Evolutionary conservation across 1,284 basidiomycete genomes (phyloP).

Genomic region (Malassezia caprae): DNA sequence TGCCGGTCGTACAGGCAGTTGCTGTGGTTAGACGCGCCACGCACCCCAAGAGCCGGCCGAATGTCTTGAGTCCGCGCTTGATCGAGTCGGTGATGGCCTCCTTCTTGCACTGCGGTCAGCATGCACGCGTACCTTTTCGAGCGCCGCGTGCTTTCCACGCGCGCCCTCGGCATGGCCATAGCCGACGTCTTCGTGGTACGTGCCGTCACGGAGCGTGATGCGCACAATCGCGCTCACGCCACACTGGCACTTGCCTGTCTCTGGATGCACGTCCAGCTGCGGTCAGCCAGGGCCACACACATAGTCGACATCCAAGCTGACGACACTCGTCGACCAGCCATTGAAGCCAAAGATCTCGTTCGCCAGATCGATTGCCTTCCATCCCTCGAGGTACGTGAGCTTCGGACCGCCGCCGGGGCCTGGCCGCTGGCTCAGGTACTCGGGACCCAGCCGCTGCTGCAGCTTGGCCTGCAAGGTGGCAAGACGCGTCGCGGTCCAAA

Average conservation of each 20-base stretch:
- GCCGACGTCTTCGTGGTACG: slow-evolving; percentile 69
- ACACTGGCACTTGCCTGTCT: slow-evolving; percentile 57
- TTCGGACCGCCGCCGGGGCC: slow-evolving; percentile 64
- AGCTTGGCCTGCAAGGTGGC: slow-evolving; percentile 70
- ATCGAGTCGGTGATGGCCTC: slow-evolving; percentile 90
- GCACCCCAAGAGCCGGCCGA: slow-evolving; percentile 76
- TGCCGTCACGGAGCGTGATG: slow-evolving; percentile 77
- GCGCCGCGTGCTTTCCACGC: slow-evolving; percentile 68
- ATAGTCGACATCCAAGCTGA: slow-evolving; percentile 62
- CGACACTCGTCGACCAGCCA: slow-evolving; percentile 83
- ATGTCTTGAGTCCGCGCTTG: slow-evolving; percentile 79
- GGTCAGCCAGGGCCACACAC: slow-evolving; percentile 42
- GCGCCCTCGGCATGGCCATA: slow-evolving; percentile 78
- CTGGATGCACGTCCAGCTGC: slow-evolving; percentile 52
- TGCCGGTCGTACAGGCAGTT: slow-evolving; percentile 91
- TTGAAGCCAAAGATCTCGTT: slow-evolving; percentile 99
- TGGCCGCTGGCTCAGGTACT: slow-evolving; percentile 78
- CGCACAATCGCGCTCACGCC: slow-evolving; percentile 76
- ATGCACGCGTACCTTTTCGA: slow-evolving; percentile 69
- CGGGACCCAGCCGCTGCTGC: slow-evolving; percentile 79
- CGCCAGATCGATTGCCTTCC: slow-evolving; percentile 65
- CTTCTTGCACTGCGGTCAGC: slow-evolving; percentile 70
- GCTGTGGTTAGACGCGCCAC: neutral
- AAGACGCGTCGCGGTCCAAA: slow-evolving; percentile 47
- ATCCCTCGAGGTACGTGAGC: slow-evolving; percentile 89